Base-by-base conservation (phyloP, 148 eudicot genomes). In the Agrostemma githago region DNA sequence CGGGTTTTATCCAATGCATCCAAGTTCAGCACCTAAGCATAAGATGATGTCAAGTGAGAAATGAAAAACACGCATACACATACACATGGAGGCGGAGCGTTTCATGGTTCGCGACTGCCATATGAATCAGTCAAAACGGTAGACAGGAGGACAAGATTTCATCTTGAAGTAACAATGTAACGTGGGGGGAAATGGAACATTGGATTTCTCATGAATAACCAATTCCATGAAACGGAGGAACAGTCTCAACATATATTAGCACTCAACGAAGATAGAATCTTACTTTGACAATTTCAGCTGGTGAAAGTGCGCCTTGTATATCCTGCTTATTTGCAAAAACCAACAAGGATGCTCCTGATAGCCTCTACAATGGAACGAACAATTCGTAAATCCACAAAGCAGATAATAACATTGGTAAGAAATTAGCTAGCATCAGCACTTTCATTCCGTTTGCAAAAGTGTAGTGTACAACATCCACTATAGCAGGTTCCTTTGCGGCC, bases 241-340 rank as follows among this genome's bases (percentile, higher is more conserved):
- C 71, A 68, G 0, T 20, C 44, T 57, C 4, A 17, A 2, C 67
- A 58, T 20, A 58, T 20, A 34, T 26, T 21, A 4, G 19, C n/a
- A 46, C 6, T n/a, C 43, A 20, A 66, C 34, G 41, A 9, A 74
- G 40, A 69, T 14, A 61, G 63, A 46, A 40, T 44, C 84, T 88
- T 80, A 92, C 99, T 85, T 95, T 89, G 69, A 87, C 85, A 48
- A 96, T 83, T 85, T 96, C 97, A 84, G 73, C 77, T 34, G 99
- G 96, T 16, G 91, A 84, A 66, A 96, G 90, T 68, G 99, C 90
- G 62, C 96, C 96, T 73, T 90, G 89, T 84, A 96, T 96, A 81
- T 96, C 99, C 88, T 92, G 97, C 79, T 96, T 96, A 83, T 96
- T 96, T 4, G 99, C 99, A 65, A 96, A 83, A 77, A 96, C 80